Base-by-base conservation (phyloP, 495 filamentous ascomycete species). In the Xanthoparmelia taractica region DNA sequence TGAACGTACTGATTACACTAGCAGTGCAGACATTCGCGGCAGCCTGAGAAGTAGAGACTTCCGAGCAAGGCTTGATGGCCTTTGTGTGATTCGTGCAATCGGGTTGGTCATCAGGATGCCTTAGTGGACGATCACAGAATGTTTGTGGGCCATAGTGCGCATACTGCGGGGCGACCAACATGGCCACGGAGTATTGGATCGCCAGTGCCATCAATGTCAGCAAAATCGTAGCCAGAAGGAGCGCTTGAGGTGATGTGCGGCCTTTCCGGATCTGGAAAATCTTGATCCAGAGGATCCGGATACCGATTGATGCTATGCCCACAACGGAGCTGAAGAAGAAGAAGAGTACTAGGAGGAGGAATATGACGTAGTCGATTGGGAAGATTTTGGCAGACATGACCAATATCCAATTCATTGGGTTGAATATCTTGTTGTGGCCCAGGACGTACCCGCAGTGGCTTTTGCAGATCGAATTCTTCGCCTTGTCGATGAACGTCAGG, bases 401-500 rank as follows among this genome's bases (percentile, higher is more conserved):
- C 61, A 98, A 87, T 47, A 94, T 79, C 83, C 85, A 95, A 77
- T 98, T 97, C 67, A 96, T 77, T 3, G 94, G 95, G 72, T 97
- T 93, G 79, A 96, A 96, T 62, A 96, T 84, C 70, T 93, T 90
- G 72, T 93, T 87, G 65, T 91, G 85, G 36, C 86, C 88, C n/a
- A 97, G 84, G 59, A 97, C 87, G 75, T 96, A 98, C 41, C 94
- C 94, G 74, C 94, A 98, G 68, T 84, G 84, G 60, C 84, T 79
- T 72, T 92, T 91, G 84, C 94, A 98, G 66, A 94, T 73, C 0
- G 91, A 96, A 75, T 97, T 97, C 68, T 87, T 91, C 23, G 91
- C 89, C 75, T 98, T 97, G 80, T 98, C 94, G 72, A 97, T 92
- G 64, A 85, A 86, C 0, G 93, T 98, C 69, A 97, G 85, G 60